Base-by-base conservation (phyloP, 768 basidiomycete species). In the Rickenella mellea region DNA sequence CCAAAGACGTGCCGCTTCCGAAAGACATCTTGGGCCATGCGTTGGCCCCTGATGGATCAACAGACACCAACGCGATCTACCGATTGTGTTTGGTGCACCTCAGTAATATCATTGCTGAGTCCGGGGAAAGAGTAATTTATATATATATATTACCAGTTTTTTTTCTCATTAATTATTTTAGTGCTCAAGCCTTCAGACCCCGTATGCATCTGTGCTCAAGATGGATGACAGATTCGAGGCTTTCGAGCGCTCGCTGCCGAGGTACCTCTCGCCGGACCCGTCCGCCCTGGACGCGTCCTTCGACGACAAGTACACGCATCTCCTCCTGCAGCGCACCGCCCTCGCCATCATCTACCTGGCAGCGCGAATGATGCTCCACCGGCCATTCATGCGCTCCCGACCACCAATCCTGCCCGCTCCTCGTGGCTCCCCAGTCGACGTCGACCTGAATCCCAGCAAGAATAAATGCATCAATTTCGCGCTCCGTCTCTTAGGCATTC, bases 321-420 rank as follows among this genome's bases (percentile, higher is more conserved):
- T 65, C n/a, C 49, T 61, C 10, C 67, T 61, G 27, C 70, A 73
- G 46, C 55, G 68, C 25, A 65, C 69, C 49, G 63, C 60, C 12
- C 60, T 74, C 21, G 61, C 65, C 19, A 69, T 65, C 10, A 73
- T 70, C 69, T 73, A 69, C 49, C 57, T 71, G 21, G 59, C 65
- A 20, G 63, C 56, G 7, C 63, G 70, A 27, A 58, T 69, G 44
- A 73, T 70, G 45, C 53, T 76, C 3, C 66, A 68, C 49, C 56
- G 71, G 15, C 15, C 60, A 67, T 6, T 66, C 64, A 30, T 58
- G 66, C 19, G 68, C 63, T 47, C 63, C 63, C 43, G 49, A 57
- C 41, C 31, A 45, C 40, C 41, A 44, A 45, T 27, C 47, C 33
- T 42, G 47, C 42, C 27, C 46, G 15, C 46, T 54, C 33, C 54